These are phyloP conservation scores for Acanthamoeba divionensis DNA, from an alignment of 208 protist genomes.

Conservation along the genomic window DNA sequence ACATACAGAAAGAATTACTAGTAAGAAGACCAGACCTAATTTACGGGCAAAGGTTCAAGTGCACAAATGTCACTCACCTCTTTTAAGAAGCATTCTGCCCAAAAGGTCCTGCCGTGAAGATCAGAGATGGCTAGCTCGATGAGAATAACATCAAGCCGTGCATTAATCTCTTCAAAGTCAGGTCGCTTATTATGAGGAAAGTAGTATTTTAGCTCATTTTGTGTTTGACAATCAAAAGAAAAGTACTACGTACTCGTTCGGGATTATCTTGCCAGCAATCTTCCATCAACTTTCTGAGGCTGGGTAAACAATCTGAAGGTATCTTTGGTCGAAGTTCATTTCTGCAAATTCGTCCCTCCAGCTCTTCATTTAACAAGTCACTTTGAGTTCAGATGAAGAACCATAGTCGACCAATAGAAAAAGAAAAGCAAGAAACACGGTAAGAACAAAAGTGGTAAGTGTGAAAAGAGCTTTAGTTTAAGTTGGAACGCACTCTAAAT, in stretches of 20 bases:
- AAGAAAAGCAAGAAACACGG: not conserved
- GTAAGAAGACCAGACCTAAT: not conserved
- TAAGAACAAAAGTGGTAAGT: not conserved
- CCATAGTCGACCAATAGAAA: not conserved
- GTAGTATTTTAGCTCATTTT: too few relatives aligned
- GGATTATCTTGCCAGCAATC: conserved; percentile 61
- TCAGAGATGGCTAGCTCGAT: conserved; percentile 29
- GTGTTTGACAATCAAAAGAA: too few relatives aligned
- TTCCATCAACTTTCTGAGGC: conserved; percentile 52
- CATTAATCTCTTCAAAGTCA: conserved; percentile 48
- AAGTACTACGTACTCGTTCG: not conserved
- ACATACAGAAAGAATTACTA: not conserved
- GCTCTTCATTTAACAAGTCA: conserved; percentile 57
- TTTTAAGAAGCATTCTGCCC: conserved; percentile 61
- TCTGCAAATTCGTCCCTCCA: conserved; percentile 60
- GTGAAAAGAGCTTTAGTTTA: not conserved
- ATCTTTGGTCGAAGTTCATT: conserved; percentile 61
- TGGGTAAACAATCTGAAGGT: conserved; percentile 55
- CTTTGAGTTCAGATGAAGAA: conserved; percentile 12
- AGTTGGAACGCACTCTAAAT: not conserved
- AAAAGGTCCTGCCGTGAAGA: conserved; percentile 55
- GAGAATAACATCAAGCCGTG: conserved; percentile 39
- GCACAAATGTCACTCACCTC: not conserved
- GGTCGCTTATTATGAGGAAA: not conserved
- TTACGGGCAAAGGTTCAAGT: not conserved